Conservation (phyloP, 2,329 filamentous ascomycete species). For the Diatrype stigma region DNA sequence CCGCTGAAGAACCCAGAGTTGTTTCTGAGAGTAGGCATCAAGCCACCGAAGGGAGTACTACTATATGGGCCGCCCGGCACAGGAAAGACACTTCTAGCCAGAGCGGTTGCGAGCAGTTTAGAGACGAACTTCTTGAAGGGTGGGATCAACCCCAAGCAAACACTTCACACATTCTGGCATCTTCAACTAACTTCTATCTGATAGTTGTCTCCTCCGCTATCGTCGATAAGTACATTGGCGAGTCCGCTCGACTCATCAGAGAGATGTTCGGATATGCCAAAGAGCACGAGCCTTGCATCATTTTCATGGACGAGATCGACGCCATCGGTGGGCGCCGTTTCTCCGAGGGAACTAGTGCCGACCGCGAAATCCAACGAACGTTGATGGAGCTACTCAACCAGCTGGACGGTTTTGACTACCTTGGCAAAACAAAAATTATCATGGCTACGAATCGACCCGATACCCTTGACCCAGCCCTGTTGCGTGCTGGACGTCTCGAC, state of each 20-base stretch:
- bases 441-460: conserved; percentile 99
- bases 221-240: conserved; percentile 99
- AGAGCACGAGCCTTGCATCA: conserved; percentile 98
- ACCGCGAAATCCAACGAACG: conserved; percentile 96
- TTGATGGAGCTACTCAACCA: conserved; percentile 99
- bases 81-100: conserved; percentile 89
- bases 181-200: conserved; percentile 9
- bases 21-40: conserved; percentile 95
- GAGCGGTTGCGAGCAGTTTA: conserved; percentile 91
- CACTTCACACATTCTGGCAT: background rate
- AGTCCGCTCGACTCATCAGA: conserved; percentile 92
- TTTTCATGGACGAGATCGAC: conserved; percentile 99
- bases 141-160: conserved; percentile 33
- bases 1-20: conserved; percentile 98
- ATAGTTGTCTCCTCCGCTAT: conserved; percentile 96
- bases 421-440: conserved; percentile 99
- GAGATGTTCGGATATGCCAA: conserved; percentile 99
- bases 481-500: conserved; percentile 90
- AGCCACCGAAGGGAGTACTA: conserved; percentile 94
- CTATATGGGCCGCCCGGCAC: conserved; percentile 96
- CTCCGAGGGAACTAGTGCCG: conserved; percentile 93
- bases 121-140: conserved; percentile 99
- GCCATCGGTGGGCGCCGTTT: conserved; percentile 96
- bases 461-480: conserved; percentile 86
- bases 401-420: conserved; percentile 97